Conservation (phyloP, 2,329 filamentous ascomycete genomes). For the Aspergillus jensenii region DNA sequence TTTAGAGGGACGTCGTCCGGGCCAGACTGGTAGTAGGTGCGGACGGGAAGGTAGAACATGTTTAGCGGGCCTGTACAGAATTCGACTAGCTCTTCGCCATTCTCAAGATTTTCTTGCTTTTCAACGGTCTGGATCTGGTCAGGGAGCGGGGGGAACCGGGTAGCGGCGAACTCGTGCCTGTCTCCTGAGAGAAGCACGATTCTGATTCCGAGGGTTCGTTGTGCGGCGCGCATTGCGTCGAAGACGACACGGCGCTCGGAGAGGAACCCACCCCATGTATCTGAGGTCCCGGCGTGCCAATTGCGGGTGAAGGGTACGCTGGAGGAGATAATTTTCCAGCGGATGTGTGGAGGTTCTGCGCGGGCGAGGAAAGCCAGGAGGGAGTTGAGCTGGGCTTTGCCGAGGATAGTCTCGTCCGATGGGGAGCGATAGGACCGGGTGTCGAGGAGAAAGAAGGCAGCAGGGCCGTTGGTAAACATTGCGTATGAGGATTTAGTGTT, state of each 20-base stretch:
- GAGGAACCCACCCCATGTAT: constrained; percentile 94
- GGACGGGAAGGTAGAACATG: constrained; percentile 87
- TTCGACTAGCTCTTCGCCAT: constrained; percentile 63
- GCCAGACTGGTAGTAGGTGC: constrained; percentile 79
- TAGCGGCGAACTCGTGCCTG: constrained; percentile 95
- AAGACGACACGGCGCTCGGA: constrained; percentile 75
- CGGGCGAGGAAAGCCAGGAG: constrained; percentile 73
- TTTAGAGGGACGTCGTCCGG: constrained; percentile 80
- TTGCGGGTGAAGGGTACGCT: constrained; percentile 97
- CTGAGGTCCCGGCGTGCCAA: constrained; percentile 82
- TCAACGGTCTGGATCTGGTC: constrained; percentile 18
- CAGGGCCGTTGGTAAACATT: constrained; percentile 81
- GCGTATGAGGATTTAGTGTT: constrained; percentile 74
- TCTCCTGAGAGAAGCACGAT: constrained; percentile 87
- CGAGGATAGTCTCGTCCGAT: constrained; percentile 70
- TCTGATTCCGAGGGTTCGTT: constrained; percentile 67
- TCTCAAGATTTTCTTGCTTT: constrained; percentile 19
- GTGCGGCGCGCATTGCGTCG: constrained; percentile 88
- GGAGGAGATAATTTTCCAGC: constrained; percentile 91
- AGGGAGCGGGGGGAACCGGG: constrained; percentile 61
- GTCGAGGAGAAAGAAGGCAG: constrained; percentile 92
- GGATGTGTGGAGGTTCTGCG: constrained; percentile 72
- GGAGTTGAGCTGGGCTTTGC: constrained; percentile 72
- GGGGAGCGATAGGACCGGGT: constrained; percentile 79
- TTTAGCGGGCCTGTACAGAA: constrained; percentile 89